A percentile compares a stretch with the other conserved stretches of the same genome.
These are phyloP conservation scores for Nitzschia sp. DNA, from an alignment of 108 stramenopile species.

Conservation along the genomic window DNA sequence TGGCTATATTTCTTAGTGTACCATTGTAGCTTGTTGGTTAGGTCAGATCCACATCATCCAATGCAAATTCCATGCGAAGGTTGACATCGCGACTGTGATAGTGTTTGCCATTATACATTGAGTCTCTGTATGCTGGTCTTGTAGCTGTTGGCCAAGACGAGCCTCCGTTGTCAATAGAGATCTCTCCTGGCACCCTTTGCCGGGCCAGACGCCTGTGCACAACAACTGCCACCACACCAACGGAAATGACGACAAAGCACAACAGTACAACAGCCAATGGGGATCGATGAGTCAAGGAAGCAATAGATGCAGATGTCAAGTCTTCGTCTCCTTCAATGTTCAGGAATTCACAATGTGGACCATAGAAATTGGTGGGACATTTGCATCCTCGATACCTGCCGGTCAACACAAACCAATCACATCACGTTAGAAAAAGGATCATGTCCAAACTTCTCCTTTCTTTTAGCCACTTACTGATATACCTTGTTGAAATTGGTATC, in stretches of 20 bases:
- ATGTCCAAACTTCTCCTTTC: neutral
- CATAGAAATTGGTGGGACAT: slow-evolving; percentile 60
- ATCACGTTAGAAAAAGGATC: neutral
- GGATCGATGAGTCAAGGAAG: neutral
- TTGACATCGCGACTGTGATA: neutral
- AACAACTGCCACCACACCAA: neutral
- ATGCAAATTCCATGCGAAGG: neutral
- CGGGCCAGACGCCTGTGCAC: neutral
- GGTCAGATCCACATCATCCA: neutral
- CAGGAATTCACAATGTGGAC: slow-evolving; percentile 59
- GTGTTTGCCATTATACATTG: slow-evolving; percentile 4
- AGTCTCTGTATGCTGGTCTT: slow-evolving; percentile 1
- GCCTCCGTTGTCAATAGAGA: neutral
- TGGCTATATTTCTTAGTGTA: no score
- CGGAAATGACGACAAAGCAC: neutral
- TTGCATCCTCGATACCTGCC: slow-evolving; percentile 52
- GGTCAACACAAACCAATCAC: neutral
- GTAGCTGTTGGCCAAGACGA: neutral
- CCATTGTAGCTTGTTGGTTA: neutral
- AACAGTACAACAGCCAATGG: neutral
- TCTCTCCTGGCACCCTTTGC: slow-evolving; percentile 1
- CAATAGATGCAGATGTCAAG: no score
- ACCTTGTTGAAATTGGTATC: slow-evolving; percentile 15
- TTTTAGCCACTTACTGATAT: slow-evolving; percentile 12
- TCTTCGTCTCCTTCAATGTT: slow-evolving; percentile 22